Percentiles rank a stretch among this genome's conserved stretches.
Evolutionary conservation across 495 filamentous ascomycete genomes (phyloP).

Genomic region (Delitschia confertaspora): DNA sequence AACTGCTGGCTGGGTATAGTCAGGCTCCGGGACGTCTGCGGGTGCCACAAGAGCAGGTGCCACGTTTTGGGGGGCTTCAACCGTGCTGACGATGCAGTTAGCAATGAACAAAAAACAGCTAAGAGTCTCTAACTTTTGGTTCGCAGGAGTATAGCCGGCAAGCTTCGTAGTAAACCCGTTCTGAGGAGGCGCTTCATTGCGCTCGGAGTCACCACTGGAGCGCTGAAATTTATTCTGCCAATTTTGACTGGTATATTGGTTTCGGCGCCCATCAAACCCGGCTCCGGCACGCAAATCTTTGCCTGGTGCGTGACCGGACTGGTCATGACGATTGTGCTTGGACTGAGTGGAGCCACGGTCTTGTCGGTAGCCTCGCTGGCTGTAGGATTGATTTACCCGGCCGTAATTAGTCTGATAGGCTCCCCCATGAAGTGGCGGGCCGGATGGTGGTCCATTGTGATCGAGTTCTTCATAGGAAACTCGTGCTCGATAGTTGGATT

Average conservation of each 20-base stretch:
- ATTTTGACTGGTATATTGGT: too few relatives aligned
- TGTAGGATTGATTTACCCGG: too few relatives aligned
- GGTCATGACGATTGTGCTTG: too few relatives aligned
- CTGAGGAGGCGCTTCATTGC: too few relatives aligned
- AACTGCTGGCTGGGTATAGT: not conserved
- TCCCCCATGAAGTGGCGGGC: not conserved
- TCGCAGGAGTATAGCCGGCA: not conserved
- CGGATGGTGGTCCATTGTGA: slow-evolving; percentile 34
- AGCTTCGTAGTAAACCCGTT: too few relatives aligned
- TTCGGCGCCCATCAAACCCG: too few relatives aligned
- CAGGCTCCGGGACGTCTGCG: not conserved
- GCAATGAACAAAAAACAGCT: not conserved
- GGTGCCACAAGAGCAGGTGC: not conserved
- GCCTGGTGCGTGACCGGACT: too few relatives aligned
- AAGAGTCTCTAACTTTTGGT: not conserved
- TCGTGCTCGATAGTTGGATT: slow-evolving; percentile 40
- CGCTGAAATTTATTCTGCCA: too few relatives aligned
- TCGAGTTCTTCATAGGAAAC: slow-evolving; percentile 60
- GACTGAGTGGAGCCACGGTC: too few relatives aligned
- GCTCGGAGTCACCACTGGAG: too few relatives aligned
- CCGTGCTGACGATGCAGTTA: not conserved
- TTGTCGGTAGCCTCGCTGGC: too few relatives aligned
- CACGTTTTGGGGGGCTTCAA: not conserved
- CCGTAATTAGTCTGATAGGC: not conserved
- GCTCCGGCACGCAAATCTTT: too few relatives aligned